phyloP scores from a whole-genome alignment of 208 protist genomes.

The Trypanosoma boissoni region DNA sequence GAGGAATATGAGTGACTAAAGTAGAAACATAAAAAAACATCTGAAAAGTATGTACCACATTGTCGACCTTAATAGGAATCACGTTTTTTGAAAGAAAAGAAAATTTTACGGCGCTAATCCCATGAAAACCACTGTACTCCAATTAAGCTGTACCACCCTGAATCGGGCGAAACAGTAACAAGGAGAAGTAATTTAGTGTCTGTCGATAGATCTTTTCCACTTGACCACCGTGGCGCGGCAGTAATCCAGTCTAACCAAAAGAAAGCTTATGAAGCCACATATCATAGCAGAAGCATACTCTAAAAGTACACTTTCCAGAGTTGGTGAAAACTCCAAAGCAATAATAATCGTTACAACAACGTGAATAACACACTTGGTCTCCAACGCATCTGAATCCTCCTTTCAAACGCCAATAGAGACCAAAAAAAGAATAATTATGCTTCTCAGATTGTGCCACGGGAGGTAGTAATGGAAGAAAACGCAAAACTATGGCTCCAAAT shows the following conservation, averaged over 20 bases:
- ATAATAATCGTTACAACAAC: slow-evolving; percentile 34
- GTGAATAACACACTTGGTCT: slow-evolving; percentile 23
- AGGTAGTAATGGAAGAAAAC: slow-evolving; percentile 40
- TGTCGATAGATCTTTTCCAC: not conserved
- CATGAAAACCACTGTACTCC: slow-evolving; percentile 40
- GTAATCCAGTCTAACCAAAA: slow-evolving; percentile 29
- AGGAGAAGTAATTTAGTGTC: slow-evolving; percentile 35
- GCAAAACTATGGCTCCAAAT: slow-evolving; percentile 39
- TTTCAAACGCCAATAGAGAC: slow-evolving; percentile 26
- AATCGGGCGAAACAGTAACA: slow-evolving; percentile 27
- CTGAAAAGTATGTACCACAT: slow-evolving; percentile 52
- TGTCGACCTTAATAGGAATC: slow-evolving; percentile 52
- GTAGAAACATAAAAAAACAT: slow-evolving; percentile 46
- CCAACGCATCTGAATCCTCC: slow-evolving; percentile 35
- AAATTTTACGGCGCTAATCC: not conserved
- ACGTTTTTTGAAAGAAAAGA: slow-evolving; percentile 11
- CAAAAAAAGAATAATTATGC: slow-evolving; percentile 36
- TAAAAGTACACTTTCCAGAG: slow-evolving; percentile 16
- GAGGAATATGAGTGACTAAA: slow-evolving; percentile 27
- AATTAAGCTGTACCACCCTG: slow-evolving; percentile 31
- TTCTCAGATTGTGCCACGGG: slow-evolving; percentile 13
- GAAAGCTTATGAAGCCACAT: slow-evolving; percentile 63
- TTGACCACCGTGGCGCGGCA: slow-evolving; percentile 16
- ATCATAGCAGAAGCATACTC: slow-evolving; percentile 41
- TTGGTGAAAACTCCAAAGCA: slow-evolving; percentile 2